These are phyloP conservation scores for Forsythia viridissima DNA, from an alignment of 257 asterid species.

Conservation along the genomic window DNA sequence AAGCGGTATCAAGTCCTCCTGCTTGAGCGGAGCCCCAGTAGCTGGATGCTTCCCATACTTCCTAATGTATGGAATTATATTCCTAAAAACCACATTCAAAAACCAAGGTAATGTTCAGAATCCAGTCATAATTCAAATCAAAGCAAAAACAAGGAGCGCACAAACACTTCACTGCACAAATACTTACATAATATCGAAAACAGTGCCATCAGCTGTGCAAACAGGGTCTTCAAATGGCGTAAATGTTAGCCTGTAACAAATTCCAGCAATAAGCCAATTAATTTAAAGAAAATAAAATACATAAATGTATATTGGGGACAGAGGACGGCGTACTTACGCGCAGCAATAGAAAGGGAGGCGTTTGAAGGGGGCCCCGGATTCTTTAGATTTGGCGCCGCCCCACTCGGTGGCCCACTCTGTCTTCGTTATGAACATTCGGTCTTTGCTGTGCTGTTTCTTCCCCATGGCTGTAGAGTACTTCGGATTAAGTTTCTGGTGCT, in stretches of 20 bases:
- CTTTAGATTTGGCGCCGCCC: slow-evolving; percentile 99
- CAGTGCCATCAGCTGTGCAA: slow-evolving; percentile 90
- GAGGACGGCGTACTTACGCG: slow-evolving; percentile 53
- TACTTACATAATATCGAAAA: slow-evolving; percentile 79
- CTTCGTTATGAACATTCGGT: slow-evolving; percentile 91
- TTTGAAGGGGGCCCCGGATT: slow-evolving; percentile 72
- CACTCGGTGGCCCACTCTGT: slow-evolving; percentile 99
- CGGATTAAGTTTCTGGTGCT: not conserved
- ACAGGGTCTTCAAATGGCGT: slow-evolving; percentile 91
- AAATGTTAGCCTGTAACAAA: slow-evolving; percentile 80
- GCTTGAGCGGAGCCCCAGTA: slow-evolving; percentile 80
- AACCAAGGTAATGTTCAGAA: slow-evolving; percentile 10
- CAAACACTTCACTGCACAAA: not conserved
- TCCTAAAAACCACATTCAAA: slow-evolving; percentile 40
- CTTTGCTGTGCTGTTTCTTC: slow-evolving; percentile 98
- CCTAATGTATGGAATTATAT: slow-evolving; percentile 73
- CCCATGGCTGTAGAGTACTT: slow-evolving; percentile 55
- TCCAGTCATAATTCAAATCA: slow-evolving; percentile 6
- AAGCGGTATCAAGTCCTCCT: slow-evolving; percentile 74
- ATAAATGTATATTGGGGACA: not conserved
- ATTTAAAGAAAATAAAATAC: not conserved
- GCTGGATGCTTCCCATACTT: slow-evolving; percentile 96
- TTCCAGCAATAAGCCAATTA: slow-evolving; percentile 2
- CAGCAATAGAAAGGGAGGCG: slow-evolving; percentile 98
- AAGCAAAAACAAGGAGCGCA: not conserved